Evolutionary conservation across 2,329 filamentous ascomycete species (phyloP).

Genomic region (Epichloe brachyelytri): DNA sequence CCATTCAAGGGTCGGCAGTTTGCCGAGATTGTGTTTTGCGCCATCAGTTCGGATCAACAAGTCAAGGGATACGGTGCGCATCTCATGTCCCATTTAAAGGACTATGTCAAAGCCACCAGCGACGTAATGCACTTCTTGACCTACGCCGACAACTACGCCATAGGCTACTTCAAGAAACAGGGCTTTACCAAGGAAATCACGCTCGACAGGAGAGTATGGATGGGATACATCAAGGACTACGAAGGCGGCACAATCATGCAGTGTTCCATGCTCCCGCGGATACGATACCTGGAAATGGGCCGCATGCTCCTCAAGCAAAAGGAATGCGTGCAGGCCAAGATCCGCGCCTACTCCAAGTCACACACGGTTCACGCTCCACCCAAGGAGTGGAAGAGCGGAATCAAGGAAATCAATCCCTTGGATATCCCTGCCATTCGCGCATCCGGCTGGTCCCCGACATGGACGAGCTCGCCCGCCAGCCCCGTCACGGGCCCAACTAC

Average conservation of each 20-base stretch:
- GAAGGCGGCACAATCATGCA: slow-evolving; percentile 99
- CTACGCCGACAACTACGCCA: slow-evolving; percentile 97
- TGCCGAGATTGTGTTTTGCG: slow-evolving; percentile 97
- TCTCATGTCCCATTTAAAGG: slow-evolving; percentile 94
- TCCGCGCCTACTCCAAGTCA: slow-evolving; percentile 77
- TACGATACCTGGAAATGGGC: slow-evolving; percentile 84
- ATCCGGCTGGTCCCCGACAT: slow-evolving; percentile 93
- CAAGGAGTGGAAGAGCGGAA: slow-evolving; percentile 68
- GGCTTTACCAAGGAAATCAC: slow-evolving; percentile 98
- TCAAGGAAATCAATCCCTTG: slow-evolving; percentile 68
- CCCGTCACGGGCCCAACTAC: slow-evolving; percentile 91
- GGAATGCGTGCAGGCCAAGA: slow-evolving; percentile 88
- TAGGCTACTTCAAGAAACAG: slow-evolving; percentile 98
- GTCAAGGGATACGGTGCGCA: slow-evolving; percentile 98
- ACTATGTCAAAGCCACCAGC: slow-evolving; percentile 95
- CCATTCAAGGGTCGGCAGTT: slow-evolving; percentile 87
- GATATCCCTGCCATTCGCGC: slow-evolving; percentile 78
- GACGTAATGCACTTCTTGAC: slow-evolving; percentile 98
- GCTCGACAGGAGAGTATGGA: slow-evolving; percentile 80
- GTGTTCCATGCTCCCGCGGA: slow-evolving; percentile 89
- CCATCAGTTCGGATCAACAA: slow-evolving; percentile 93
- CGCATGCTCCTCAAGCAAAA: slow-evolving; percentile 97
- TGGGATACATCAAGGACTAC: slow-evolving; percentile 99
- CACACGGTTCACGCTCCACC: slow-evolving; percentile 81
- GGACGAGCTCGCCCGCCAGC: slow-evolving; percentile 91